Evolutionary conservation across 495 filamentous ascomycete species (phyloP), one percentile per base, ranked within the genome.

Genomic region (Chaetomidium leptoderma): DNA sequence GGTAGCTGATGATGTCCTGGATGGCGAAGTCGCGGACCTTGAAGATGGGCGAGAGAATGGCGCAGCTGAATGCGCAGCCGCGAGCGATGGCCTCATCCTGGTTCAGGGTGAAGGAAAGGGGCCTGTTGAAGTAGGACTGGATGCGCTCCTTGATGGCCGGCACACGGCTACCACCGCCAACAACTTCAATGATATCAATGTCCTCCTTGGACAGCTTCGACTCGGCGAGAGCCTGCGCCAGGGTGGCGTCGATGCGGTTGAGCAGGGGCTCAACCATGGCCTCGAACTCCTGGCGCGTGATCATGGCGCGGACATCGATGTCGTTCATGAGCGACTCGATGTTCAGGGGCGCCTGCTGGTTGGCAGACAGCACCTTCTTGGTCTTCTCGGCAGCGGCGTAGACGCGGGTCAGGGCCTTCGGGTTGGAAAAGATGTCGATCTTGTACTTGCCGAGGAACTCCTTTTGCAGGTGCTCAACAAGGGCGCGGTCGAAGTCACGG

Each of bases 261-360:
- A 99, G 78, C 26, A 97, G 81, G 35, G 93, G 90, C 78, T 88
- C 83, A 44, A 96, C 79, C 67, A 99, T 86, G 58, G 86, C 82
- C 78, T 99, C 93, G 55, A 99, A 82, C 69, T 97, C 91, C 66
- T 96, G 90, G 65, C 93, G 88, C 72, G 92, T 97, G 63, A 97
- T 81, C 81, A 95, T 85, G 43, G 87, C 78, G 21, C 82, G 83
- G 23, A 96, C 95, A 72, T 99, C 93, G 33, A 92, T 77, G 69
- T 99, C 93, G 70, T 97, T 92, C 93, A 99, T 97, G 59, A 97
- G 80, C 19, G 93, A 96, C 80, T 99, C 93, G 66, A 99, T 96
- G 78, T 89, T 97, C 67, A 99, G 64, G n/a, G 93, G 95, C 4
- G 92, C 93, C 63, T 85, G 81, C 48, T 91, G 86, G 74, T 97